Percentiles rank a stretch among this genome's conserved stretches.
phyloP scores from a whole-genome alignment of 345 rosid species.

The Sisymbrium irio region DNA sequence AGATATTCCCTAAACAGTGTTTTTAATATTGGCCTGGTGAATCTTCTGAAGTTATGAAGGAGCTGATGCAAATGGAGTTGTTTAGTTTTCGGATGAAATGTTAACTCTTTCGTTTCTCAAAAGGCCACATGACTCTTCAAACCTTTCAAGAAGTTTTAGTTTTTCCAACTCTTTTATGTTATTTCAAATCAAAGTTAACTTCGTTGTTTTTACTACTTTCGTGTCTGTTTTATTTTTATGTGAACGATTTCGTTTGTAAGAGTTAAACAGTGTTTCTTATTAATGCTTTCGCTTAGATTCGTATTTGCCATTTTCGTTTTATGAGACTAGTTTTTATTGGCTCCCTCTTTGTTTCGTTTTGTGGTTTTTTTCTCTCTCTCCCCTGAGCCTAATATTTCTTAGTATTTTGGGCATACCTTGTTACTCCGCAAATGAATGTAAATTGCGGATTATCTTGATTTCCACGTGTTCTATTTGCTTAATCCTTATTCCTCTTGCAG shows the following conservation, averaged over 20 bases:
- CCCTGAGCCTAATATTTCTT: background rate
- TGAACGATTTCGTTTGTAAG: conserved; percentile 29
- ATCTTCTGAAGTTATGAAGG: conserved; percentile 77
- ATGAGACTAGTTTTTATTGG: background rate
- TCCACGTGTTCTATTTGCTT: background rate
- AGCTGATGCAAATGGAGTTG: conserved; percentile 71
- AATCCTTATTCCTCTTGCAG: conserved; percentile 23
- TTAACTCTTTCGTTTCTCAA: conserved; percentile 42
- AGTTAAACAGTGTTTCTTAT: background rate
- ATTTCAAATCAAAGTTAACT: background rate
- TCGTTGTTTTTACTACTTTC: background rate
- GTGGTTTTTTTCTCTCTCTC: background rate
- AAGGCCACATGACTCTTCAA: conserved; percentile 59
- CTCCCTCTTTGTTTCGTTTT: conserved; percentile 4
- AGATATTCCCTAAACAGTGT: conserved; percentile 51
- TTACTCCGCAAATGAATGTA: background rate
- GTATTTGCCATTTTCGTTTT: background rate
- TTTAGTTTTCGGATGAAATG: conserved; percentile 53
- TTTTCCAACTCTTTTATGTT: conserved; percentile 19
- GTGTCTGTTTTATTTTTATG: background rate
- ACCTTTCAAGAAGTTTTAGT: conserved; percentile 36
- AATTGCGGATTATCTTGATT: background rate
- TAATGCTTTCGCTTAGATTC: conserved; percentile 8
- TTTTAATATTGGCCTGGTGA: conserved; percentile 77
- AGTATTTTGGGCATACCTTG: background rate